phyloP scores from a whole-genome alignment of 768 basidiomycete genomes.

The Boletellus ananas region DNA sequence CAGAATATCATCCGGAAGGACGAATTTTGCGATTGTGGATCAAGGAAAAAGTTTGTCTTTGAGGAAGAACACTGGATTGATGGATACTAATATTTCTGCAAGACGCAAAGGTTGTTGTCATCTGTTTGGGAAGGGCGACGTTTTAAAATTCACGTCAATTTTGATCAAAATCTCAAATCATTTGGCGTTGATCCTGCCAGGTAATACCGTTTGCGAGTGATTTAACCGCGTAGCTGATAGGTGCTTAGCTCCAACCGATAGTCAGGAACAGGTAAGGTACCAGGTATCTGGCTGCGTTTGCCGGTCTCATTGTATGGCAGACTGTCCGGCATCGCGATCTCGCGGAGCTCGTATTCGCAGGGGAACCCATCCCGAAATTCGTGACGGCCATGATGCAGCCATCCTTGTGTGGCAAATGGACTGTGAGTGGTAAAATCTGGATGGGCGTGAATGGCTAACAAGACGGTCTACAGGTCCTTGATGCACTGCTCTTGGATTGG shows the following conservation, averaged over 20 bases:
- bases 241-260: conserved; percentile 59
- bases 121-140: conserved; percentile 40
- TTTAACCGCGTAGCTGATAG: not conserved
- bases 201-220: conserved; percentile 35
- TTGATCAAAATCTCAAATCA: conserved; percentile 89
- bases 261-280: conserved; percentile 55
- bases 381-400: conserved; percentile 60
- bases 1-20: conserved; percentile 71
- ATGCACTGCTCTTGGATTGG: conserved; percentile 62
- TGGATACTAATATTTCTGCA: conserved; percentile 22
- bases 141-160: conserved; percentile 78
- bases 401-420: conserved; percentile 82
- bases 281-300: not conserved
- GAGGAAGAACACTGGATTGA: not conserved
- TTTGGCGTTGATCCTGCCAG: conserved; percentile 78
- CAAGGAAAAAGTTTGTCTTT: conserved; percentile 46
- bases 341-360: conserved; percentile 59
- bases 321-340: conserved; percentile 58
- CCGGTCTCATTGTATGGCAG: conserved; percentile 17
- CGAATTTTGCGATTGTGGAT: conserved; percentile 70
- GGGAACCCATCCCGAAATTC: conserved; percentile 52
- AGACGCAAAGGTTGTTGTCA: conserved; percentile 61
- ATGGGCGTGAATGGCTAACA: not conserved
- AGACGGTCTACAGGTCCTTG: conserved; percentile 52
- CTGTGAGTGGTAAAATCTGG: conserved; percentile 41